These are phyloP conservation scores for Pyrus pyrifolia DNA, from an alignment of 306 rosid genomes.

Conservation along the genomic window DNA sequence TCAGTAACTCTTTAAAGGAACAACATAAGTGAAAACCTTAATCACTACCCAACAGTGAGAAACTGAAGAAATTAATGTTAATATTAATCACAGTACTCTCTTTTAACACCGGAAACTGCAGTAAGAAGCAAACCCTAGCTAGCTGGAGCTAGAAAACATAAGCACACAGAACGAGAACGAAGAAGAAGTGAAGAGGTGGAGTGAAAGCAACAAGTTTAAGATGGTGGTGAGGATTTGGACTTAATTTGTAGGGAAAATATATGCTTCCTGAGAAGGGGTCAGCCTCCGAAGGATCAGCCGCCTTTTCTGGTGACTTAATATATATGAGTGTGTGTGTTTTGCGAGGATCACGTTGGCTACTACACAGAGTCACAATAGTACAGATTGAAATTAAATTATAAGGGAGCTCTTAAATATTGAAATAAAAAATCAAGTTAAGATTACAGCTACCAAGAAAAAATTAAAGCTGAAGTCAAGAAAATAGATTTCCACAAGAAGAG, in stretches of 20 bases:
- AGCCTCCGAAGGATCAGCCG: constrained; percentile 94
- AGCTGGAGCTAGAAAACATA: neutral
- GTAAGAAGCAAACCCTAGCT: constrained; percentile 3
- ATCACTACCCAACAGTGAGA: neutral
- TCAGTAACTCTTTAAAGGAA: neutral
- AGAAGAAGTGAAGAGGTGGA: neutral
- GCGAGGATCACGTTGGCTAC: neutral
- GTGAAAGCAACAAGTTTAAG: constrained; percentile 10
- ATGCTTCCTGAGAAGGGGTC: constrained; percentile 74
- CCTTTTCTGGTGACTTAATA: constrained; percentile 75
- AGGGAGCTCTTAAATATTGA: constrained; percentile 13
- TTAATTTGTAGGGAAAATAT: constrained; percentile 59
- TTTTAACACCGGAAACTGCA: neutral
- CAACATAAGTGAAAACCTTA: no score
- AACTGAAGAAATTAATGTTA: neutral
- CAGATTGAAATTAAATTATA: neutral
- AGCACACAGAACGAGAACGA: neutral
- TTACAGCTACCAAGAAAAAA: constrained; percentile 39
- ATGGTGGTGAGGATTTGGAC: constrained; percentile 24
- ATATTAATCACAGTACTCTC: neutral
- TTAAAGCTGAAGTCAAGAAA: constrained; percentile 36
- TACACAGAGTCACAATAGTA: neutral
- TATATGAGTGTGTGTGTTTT: constrained; percentile 20
- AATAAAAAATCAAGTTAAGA: neutral
- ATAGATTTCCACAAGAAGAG: neutral